Evolutionary conservation across 805 yeast species (phyloP), one percentile per base, ranked within the genome.

Genomic region (Diddensiella transvaalensis): DNA sequence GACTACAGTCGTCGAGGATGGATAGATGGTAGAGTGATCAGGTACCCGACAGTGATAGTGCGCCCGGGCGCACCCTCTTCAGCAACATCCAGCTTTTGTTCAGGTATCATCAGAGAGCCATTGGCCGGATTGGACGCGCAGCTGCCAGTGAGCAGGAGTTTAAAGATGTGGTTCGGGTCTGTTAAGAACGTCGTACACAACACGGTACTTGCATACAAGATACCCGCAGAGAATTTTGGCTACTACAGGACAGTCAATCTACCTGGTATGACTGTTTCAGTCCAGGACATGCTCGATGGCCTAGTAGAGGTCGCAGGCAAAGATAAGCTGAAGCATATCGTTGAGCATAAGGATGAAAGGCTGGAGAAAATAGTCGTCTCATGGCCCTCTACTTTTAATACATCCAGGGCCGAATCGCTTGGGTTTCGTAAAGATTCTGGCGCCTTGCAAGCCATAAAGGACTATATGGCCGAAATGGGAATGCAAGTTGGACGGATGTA

Each of bases 41-140:
- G 55, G 4, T 51, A 48, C 47, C 55, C 55, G 6, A 51, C 55
- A 13, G 54, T 57, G 22, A 43, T 52, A 11, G 57, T 57, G 4
- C 51, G 60, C 11, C 59, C 61, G 4, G 61, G 60, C 17, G 38
- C 51, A n/a, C 61, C 61, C 4, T 54, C 58, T 22, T 51, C 54
- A 6, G 61, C 60, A 11, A 56, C 60, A 3, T 57, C 60, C 8
- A 52, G 56, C 17, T 58, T 58, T 44, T 53, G 57, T n/a, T 56
- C 60, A 4, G 59, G 59, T 32, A 57, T 57, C 33, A 55, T 57
- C 32, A 44, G 60, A 8, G 61, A 57, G 40, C 61, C 61, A 17
- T 40, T 57, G 35, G 42, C 29, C 11, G 58, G 58, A 8, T 18
- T 29, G 13, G 43, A 42, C 32, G 54, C 56, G 15, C 44, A 40